Evolutionary conservation across 371 early-diverging fungal genomes (phyloP), one percentile per base, ranked within the genome.

Genomic region (Mucor circinelloides): DNA sequence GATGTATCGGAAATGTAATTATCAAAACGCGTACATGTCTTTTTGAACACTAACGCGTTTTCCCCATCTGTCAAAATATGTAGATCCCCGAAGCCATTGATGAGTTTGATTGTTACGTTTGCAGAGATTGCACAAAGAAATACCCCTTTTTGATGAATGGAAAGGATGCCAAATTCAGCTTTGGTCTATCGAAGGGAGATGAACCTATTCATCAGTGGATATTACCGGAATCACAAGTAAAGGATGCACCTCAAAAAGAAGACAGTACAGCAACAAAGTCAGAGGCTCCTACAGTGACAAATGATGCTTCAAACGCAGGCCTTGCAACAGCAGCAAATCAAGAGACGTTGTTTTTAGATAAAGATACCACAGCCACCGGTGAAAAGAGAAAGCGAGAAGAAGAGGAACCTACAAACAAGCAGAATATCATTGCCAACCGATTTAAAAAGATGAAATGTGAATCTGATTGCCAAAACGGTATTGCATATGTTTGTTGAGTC

Each of bases 61-160:
- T 40, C n/a, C 40, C 23, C 1, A 31, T 58, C 52, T 52, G 52
- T 52, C 52, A 52, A 46, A 46, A 46, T 23, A 15, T n/a, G n/a
- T 66, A 90, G 86, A 76, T 89, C 3, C 95, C 94, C 0, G 83
- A 71, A 23, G 32, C 78, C 7, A 80, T 85, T 32, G 90, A 86
- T 23, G 81, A 82, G 34, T 94, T 91, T 72, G 93, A 91, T 40
- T 92, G 92, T 57, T 94, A 91, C 66, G 79, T 95, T 23, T 96
- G 96, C 80, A 82, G 91, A 28, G 79, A 68, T 0, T 96, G 96
- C 63, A 90, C 91, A 7, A 76, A 65, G n/a, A 73, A 71, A 25
- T 81, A 91, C 69, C 78, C 90, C 3, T 88, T 91, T 36, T 63
- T 91, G 19, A 67, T 81, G 48, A 82, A 88, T 63, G 70, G 76